These are phyloP conservation scores for Populus tremula DNA, from an alignment of 345 rosid species.

Conservation along the genomic window DNA sequence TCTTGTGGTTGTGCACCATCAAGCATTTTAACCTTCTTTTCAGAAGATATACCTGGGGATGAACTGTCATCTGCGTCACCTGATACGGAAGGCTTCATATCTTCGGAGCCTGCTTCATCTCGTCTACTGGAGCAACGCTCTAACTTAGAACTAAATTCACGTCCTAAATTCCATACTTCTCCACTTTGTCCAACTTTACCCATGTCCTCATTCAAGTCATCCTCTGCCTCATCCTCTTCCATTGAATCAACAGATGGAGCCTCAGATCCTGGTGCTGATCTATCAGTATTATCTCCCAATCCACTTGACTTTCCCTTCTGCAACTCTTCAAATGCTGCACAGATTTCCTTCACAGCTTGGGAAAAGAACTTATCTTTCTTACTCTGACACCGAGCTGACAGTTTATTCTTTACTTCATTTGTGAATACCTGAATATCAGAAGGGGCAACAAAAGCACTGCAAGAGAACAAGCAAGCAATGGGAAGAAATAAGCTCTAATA, in stretches of 20 bases:
- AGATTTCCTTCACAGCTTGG: constrained; percentile 85
- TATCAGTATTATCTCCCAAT: constrained; percentile 41
- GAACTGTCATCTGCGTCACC: constrained; percentile 33
- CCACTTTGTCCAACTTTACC: constrained; percentile 22
- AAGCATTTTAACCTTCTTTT: constrained; percentile 38
- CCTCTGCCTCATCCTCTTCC: constrained; percentile 48
- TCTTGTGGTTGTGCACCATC: constrained; percentile 38
- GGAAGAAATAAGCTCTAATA: constrained; percentile 14
- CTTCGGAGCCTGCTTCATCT: constrained; percentile 48
- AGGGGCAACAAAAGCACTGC: constrained; percentile 86
- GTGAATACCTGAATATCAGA: constrained; percentile 78
- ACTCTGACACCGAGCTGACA: constrained; percentile 61
- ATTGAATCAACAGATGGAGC: constrained; percentile 39
- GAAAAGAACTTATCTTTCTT: constrained; percentile 67
- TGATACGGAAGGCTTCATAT: constrained; percentile 40
- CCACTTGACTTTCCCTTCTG: constrained; percentile 48
- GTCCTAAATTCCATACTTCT: constrained; percentile 36
- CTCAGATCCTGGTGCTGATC: constrained; percentile 34
- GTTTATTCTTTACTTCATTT: constrained; percentile 65
- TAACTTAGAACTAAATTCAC: constrained; percentile 34
- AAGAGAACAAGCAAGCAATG: constrained; percentile 18
- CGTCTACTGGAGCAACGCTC: constrained; percentile 35
- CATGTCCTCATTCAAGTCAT: constrained; percentile 33
- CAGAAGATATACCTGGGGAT: constrained; percentile 36
- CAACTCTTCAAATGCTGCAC: constrained; percentile 66